These are phyloP conservation scores for Actinomucor elegans DNA, from an alignment of 371 early-diverging fungal genomes.

Conservation along the genomic window DNA sequence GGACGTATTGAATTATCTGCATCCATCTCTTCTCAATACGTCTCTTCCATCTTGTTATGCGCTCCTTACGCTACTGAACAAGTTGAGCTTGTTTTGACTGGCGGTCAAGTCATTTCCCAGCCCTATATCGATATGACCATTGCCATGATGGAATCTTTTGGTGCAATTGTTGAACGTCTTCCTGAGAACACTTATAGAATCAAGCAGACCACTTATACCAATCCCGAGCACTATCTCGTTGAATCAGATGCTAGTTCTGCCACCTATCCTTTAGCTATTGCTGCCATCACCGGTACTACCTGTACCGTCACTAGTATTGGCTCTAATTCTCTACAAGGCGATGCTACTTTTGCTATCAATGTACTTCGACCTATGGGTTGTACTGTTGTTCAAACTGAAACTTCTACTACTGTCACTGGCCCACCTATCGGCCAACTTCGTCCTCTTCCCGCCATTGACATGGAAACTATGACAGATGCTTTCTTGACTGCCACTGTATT, in stretches of 20 bases:
- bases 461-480: conserved; percentile 98
- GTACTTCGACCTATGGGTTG: conserved; percentile 94
- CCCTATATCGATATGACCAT: conserved; percentile 99
- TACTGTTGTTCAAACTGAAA: conserved; percentile 82
- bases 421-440: conserved; percentile 73
- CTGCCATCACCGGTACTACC: conserved; percentile 92
- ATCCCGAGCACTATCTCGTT: conserved; percentile 82
- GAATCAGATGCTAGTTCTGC: conserved; percentile 98
- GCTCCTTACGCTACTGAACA: conserved; percentile 89
- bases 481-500: conserved; percentile 94
- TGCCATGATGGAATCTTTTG: conserved; percentile 96
- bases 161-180: conserved; percentile 76
- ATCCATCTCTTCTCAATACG: conserved; percentile 95
- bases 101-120: conserved; percentile 95
- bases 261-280: conserved; percentile 95
- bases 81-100: conserved; percentile 82
- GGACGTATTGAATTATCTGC: conserved; percentile 90
- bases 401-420: conserved; percentile 89
- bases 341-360: conserved; percentile 90
- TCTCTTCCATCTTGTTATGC: conserved; percentile 92
- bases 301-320: conserved; percentile 94
- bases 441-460: conserved; percentile 86
- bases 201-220: conserved; percentile 73
- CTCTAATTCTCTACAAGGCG: conserved; percentile 85
- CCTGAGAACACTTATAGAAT: conserved; percentile 83